Evolutionary conservation across 306 rosid genomes (phyloP).

Genomic region (Medicago lupulina): DNA sequence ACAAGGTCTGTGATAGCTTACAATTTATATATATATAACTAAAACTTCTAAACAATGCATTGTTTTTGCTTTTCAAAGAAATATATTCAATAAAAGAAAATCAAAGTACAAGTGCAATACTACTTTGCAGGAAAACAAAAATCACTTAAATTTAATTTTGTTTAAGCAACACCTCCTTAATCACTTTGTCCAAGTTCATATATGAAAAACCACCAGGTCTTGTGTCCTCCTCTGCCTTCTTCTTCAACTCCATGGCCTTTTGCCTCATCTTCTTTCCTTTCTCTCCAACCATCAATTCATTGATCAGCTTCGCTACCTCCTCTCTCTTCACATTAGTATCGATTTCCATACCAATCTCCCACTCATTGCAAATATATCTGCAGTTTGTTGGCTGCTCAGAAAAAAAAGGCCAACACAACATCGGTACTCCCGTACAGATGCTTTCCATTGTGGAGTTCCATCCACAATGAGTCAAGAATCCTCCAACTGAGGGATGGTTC

Average conservation of each 20-base stretch:
- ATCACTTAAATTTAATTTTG: not conserved
- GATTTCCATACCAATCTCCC: conserved; percentile 27
- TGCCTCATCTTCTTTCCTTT: conserved; percentile 26
- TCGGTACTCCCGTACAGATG: conserved; percentile 33
- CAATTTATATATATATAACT: too few relatives aligned
- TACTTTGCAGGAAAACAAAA: too few relatives aligned
- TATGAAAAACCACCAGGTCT: not conserved
- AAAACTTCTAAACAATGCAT: too few relatives aligned
- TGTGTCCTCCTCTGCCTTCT: conserved; percentile 16
- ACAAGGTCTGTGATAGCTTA: too few relatives aligned
- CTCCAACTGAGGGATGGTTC: conserved; percentile 40
- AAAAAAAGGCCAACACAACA: conserved; percentile 37
- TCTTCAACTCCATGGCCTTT: conserved; percentile 25
- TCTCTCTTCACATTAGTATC: conserved; percentile 24
- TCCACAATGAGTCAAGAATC: conserved; percentile 40
- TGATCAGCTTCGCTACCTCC: conserved; percentile 12
- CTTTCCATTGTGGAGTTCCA: conserved; percentile 37
- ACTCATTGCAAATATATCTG: conserved; percentile 23
- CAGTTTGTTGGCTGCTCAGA: conserved; percentile 19
- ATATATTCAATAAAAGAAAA: too few relatives aligned
- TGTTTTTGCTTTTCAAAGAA: too few relatives aligned
- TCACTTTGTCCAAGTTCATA: not conserved
- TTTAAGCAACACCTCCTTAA: conserved; percentile 21
- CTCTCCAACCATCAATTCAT: conserved; percentile 37
- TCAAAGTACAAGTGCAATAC: too few relatives aligned